phyloP scores from a whole-genome alignment of 495 filamentous ascomycete genomes.

The Cryomyces minteri region DNA sequence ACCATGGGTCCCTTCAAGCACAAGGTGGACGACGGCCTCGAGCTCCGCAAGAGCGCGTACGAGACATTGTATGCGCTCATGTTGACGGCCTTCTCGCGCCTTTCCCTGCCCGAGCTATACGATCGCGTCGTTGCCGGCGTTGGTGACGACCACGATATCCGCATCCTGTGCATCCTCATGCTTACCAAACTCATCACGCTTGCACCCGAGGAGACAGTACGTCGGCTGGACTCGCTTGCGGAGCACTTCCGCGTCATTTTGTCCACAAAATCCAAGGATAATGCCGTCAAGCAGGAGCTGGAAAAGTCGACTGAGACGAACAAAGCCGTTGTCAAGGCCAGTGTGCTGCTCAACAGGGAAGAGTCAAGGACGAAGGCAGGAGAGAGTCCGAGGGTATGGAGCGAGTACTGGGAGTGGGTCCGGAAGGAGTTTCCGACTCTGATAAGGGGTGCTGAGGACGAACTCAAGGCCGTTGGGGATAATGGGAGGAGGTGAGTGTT shows the following conservation, averaged over 20 bases:
- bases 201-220: constrained; percentile 64
- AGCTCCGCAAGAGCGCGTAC: constrained; percentile 92
- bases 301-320: constrained; percentile 82
- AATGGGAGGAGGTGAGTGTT: not conserved
- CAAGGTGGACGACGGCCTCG: constrained; percentile 88
- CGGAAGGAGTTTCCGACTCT: constrained; percentile 44
- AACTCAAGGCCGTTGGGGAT: constrained; percentile 8
- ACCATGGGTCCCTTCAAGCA: constrained; percentile 97
- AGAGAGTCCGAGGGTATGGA: constrained; percentile 35
- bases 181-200: constrained; percentile 68
- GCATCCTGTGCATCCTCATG: constrained; percentile 89
- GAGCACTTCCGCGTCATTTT: constrained; percentile 62
- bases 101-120: constrained; percentile 58
- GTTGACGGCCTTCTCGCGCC: constrained; percentile 65
- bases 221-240: constrained; percentile 64
- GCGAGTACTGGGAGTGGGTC: constrained; percentile 60
- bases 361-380: constrained; percentile 26
- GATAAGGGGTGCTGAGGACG: constrained; percentile 26
- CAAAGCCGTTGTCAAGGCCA: constrained; percentile 63
- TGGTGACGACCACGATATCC: constrained; percentile 87
- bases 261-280: constrained; percentile 77
- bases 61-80: constrained; percentile 91
- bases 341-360: constrained; percentile 54
- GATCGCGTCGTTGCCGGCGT: constrained; percentile 80
- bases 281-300: constrained; percentile 89